A percentile compares a stretch with the other conserved stretches of the same genome.
These are phyloP conservation scores for Trichoderma polysporum DNA, from an alignment of 2,329 filamentous ascomycete genomes.

Conservation along the genomic window DNA sequence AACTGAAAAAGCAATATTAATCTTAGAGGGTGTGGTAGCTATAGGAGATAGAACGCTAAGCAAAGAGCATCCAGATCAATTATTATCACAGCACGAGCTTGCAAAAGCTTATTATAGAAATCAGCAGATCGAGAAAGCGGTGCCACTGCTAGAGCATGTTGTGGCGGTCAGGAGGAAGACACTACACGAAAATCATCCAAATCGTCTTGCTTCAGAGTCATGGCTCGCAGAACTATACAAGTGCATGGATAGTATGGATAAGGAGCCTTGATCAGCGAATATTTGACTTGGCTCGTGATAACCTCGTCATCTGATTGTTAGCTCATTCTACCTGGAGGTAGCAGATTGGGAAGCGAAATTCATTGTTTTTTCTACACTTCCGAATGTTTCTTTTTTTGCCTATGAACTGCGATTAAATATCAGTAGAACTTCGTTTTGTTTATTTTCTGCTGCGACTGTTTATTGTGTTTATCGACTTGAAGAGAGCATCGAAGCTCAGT, in stretches of 20 bases:
- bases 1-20: background rate
- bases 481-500: too few species aligned
- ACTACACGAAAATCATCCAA: background rate
- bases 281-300: too few species aligned
- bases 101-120: background rate
- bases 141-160: background rate
- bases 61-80: background rate
- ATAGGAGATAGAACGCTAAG: background rate
- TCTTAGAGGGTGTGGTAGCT: conserved; percentile 9
- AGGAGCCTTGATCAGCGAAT: too few species aligned
- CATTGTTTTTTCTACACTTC: too few species aligned
- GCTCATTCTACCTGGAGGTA: too few species aligned
- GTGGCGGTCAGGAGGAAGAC: background rate
- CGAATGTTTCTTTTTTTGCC: too few species aligned
- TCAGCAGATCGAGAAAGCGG: background rate
- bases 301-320: too few species aligned
- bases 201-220: background rate
- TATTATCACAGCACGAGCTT: conserved; percentile 17
- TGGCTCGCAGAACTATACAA: background rate
- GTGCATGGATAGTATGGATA: background rate
- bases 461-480: too few species aligned
- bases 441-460: too few species aligned
- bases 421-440: too few species aligned
- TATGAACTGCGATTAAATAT: too few species aligned
- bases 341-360: too few species aligned